These are phyloP conservation scores for Phytophthora gonapodyides DNA, from an alignment of 352 stramenopile genomes.

Conservation along the genomic window DNA sequence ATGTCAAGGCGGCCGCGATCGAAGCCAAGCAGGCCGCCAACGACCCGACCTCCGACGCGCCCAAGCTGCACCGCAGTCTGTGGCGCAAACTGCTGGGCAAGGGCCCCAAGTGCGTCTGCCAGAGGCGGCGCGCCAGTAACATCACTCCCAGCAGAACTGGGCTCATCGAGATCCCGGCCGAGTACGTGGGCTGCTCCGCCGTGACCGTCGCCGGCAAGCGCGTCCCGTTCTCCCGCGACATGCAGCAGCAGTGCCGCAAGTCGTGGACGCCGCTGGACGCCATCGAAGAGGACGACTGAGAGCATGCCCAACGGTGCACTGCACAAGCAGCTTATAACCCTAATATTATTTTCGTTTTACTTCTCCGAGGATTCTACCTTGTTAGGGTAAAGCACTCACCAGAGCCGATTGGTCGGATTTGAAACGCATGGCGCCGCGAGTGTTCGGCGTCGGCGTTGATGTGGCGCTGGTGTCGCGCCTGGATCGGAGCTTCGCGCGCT, in stretches of 20 bases:
- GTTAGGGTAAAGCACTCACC: no score
- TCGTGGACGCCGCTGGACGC: conserved; percentile 50
- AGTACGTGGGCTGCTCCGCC: conserved; percentile 47
- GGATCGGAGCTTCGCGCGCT: conserved; percentile 50
- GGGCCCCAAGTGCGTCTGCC: conserved; percentile 61
- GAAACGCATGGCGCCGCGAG: no score
- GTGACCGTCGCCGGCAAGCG: conserved; percentile 57
- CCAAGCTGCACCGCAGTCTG: conserved; percentile 49
- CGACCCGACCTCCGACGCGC: conserved; percentile 11
- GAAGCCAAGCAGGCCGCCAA: conserved; percentile 35
- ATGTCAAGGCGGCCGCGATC: conserved; percentile 7
- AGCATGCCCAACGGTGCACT: no score
- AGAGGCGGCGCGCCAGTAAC: conserved; percentile 9
- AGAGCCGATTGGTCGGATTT: no score
- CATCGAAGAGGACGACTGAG: conserved; percentile 53
- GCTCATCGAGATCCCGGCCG: conserved; percentile 46
- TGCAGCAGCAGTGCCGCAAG: conserved; percentile 47
- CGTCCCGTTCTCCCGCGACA: conserved; percentile 57
- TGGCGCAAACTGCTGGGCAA: conserved; percentile 63
- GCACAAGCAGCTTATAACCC: conserved; percentile 3
- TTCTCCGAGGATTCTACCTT: no score
- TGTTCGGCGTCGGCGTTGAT: conserved; percentile 81
- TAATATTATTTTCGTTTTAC: conserved; percentile 23
- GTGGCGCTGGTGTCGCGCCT: conserved; percentile 67
- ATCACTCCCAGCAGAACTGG: conserved; percentile 11